phyloP scores from a whole-genome alignment of 139 green algal genomes.

The Ettlia oleoabundans region DNA sequence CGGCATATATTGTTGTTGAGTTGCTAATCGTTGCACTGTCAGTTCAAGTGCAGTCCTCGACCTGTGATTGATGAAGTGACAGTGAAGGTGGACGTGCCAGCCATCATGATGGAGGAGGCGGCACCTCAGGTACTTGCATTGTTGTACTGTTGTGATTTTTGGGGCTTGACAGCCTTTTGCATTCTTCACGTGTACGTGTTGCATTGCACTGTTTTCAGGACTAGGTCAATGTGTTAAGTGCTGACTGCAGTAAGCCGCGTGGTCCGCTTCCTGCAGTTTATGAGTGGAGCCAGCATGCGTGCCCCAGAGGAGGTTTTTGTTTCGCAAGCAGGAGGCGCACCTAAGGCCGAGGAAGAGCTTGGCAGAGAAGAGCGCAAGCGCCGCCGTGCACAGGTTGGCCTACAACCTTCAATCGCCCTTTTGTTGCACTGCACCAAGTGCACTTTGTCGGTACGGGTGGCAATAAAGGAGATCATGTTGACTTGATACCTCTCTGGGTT shows the following conservation, averaged over 20 bases:
- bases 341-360: conserved; percentile 71
- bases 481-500: not conserved
- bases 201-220: too few species aligned
- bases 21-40: not conserved
- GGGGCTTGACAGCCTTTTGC: too few species aligned
- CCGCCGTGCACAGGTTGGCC: conserved; percentile 55
- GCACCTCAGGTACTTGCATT: conserved; percentile 55
- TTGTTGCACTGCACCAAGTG: too few species aligned
- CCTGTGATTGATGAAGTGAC: conserved; percentile 86
- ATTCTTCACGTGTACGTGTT: too few species aligned
- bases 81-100: conserved; percentile 75
- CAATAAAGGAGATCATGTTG: not conserved
- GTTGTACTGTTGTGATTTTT: too few species aligned
- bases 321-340: conserved; percentile 21
- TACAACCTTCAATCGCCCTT: too few species aligned
- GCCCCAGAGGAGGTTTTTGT: conserved; percentile 75
- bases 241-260: too few species aligned
- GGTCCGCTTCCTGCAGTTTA: conserved; percentile 41
- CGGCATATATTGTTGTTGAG: not conserved
- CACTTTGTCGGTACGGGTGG: too few species aligned
- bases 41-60: conserved; percentile 69
- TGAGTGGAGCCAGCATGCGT: conserved; percentile 63
- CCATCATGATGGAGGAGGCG: conserved; percentile 87
- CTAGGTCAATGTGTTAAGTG: too few species aligned
- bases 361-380: conserved; percentile 73